phyloP scores from a whole-genome alignment of 2,329 filamentous ascomycete genomes.

The Talaromyces sp. region DNA sequence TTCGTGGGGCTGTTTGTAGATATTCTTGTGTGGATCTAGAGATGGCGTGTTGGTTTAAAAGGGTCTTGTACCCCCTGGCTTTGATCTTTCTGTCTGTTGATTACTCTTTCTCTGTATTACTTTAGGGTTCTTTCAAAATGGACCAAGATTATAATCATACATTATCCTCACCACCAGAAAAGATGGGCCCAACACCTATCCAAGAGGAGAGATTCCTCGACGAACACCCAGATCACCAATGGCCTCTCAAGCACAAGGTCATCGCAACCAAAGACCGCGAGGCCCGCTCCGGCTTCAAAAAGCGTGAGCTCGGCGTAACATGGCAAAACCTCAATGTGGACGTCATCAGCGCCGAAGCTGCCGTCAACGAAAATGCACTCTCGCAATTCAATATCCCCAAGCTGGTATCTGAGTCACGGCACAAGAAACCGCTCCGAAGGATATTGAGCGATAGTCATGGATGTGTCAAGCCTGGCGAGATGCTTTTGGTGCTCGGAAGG shows the following conservation, averaged over 20 bases:
- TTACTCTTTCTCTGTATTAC: background rate
- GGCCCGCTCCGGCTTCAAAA: slow-evolving; percentile 43
- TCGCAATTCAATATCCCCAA: slow-evolving; percentile 55
- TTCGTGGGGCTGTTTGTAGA: too few relatives aligned
- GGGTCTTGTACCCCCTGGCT: background rate
- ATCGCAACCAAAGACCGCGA: slow-evolving; percentile 42
- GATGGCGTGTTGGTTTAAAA: background rate
- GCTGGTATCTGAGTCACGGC: slow-evolving; percentile 49
- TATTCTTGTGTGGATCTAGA: too few relatives aligned
- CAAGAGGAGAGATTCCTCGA: background rate
- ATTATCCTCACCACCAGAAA: background rate
- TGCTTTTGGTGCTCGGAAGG: slow-evolving; percentile 64
- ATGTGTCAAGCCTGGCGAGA: slow-evolving; percentile 67
- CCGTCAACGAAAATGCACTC: slow-evolving; percentile 60
- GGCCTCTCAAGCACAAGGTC: slow-evolving; percentile 48
- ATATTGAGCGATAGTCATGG: slow-evolving; percentile 63
- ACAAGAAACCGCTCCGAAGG: slow-evolving; percentile 54
- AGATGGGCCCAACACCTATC: background rate
- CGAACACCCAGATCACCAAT: slow-evolving; percentile 26
- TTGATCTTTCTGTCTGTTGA: background rate
- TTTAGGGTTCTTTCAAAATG: background rate
- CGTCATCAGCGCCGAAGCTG: slow-evolving; percentile 56
- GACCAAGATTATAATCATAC: background rate
- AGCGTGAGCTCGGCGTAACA: slow-evolving; percentile 56
- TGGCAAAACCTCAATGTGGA: slow-evolving; percentile 62